Evolutionary conservation across 192 early-diverging fungal species (phyloP).

Genomic region (Gigaspora rosea): DNA sequence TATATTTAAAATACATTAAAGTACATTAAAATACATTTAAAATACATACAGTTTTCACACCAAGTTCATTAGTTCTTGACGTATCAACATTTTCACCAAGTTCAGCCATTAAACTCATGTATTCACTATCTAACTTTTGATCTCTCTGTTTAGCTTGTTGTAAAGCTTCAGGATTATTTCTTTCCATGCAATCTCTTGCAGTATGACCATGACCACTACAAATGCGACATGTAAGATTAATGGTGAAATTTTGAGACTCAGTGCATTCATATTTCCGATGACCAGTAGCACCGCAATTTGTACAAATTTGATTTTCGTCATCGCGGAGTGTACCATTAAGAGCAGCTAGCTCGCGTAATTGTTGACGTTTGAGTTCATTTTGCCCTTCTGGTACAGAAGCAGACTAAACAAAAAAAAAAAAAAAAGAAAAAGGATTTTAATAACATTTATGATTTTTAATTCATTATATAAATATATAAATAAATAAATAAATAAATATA

Average conservation of each 20-base stretch:
- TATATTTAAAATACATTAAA: too few species aligned
- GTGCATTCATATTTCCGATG: conserved; percentile 93
- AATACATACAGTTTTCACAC: neutral
- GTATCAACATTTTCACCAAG: conserved; percentile 64
- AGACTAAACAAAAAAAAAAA: conserved; percentile 42
- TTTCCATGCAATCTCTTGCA: conserved; percentile 87
- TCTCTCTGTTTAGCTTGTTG: conserved; percentile 75
- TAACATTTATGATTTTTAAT: neutral
- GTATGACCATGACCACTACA: conserved; percentile 91
- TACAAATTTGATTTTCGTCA: conserved; percentile 92
- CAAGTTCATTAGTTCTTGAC: conserved; percentile 7
- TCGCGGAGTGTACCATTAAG: conserved; percentile 96
- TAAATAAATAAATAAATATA: neutral
- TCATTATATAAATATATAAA: neutral
- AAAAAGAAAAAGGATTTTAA: neutral
- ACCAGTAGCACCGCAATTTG: conserved; percentile 88
- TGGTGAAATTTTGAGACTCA: conserved; percentile 83
- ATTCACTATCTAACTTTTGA: conserved; percentile 87
- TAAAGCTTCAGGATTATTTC: conserved; percentile 80
- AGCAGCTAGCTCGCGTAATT: conserved; percentile 91
- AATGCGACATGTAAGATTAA: conserved; percentile 82
- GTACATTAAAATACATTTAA: neutral
- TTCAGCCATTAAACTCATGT: conserved; percentile 93
- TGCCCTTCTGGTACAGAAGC: conserved; percentile 93
- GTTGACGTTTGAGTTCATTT: conserved; percentile 93